Evolutionary conservation across 129 eudicot species (phyloP).

Genomic region (Logfia minima): DNA sequence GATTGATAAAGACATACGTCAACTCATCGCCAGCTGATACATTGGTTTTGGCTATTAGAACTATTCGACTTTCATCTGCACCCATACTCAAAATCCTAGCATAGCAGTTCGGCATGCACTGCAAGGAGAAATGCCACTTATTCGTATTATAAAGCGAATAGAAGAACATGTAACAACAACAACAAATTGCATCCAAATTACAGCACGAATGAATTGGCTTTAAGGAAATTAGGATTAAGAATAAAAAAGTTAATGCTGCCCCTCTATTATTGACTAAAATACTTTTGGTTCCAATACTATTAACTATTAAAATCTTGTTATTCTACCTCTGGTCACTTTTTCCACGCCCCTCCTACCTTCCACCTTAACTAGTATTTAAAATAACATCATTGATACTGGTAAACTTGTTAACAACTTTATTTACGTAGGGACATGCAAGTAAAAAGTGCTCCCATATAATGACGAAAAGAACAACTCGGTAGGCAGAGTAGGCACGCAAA

Average conservation of each 20-base stretch:
- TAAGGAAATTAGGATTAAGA: not conserved
- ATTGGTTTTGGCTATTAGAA: constrained; percentile 71
- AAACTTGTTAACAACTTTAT: not conserved
- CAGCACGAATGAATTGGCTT: not conserved
- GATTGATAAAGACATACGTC: constrained; percentile 50
- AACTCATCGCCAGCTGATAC: constrained; percentile 81
- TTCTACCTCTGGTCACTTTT: not conserved
- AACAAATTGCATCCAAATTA: not conserved
- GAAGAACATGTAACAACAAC: not conserved
- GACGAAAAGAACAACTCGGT: not conserved
- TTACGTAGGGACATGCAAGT: not conserved
- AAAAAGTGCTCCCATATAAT: not conserved
- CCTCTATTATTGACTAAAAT: not conserved
- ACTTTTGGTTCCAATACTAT: not conserved
- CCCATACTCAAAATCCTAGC: constrained; percentile 85
- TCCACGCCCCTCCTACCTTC: not conserved
- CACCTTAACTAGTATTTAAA: not conserved
- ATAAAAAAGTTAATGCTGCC: not conserved
- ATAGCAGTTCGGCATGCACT: constrained; percentile 94
- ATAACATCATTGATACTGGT: not conserved
- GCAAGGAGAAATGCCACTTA: constrained; percentile 17
- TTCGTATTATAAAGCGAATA: not conserved
- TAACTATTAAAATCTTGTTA: not conserved
- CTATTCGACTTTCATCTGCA: constrained; percentile 69
- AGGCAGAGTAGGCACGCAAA: too few species aligned